A percentile compares a stretch with the other conserved stretches of the same genome.
phyloP scores from a whole-genome alignment of 192 early-diverging fungal species.

The Pilobolus umbonatus region DNA sequence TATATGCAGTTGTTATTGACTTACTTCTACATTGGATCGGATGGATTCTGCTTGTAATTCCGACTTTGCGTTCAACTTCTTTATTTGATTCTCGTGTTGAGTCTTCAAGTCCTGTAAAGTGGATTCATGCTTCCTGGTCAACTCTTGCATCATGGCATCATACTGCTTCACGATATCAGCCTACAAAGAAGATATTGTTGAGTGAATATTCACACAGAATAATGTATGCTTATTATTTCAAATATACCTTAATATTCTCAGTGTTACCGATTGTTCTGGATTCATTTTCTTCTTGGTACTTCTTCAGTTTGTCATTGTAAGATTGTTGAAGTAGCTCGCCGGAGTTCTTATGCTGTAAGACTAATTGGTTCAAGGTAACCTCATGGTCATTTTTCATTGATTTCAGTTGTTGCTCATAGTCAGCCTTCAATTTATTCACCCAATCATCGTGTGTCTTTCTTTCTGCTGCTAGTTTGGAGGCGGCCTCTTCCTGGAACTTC shows the following conservation, averaged over 20 bases:
- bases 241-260: not conserved
- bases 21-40: constrained; percentile 9
- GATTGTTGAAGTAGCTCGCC: not conserved
- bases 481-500: too few species aligned
- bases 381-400: not conserved
- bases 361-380: not conserved
- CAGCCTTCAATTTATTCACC: too few species aligned
- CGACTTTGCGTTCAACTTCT: not conserved
- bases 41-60: constrained; percentile 5
- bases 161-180: not conserved
- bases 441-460: not conserved
- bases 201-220: too few species aligned
- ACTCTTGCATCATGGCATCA: not conserved
- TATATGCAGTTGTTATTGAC: not conserved
- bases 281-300: not conserved
- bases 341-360: not conserved
- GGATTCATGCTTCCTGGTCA: constrained; percentile 9
- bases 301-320: not conserved
- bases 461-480: not conserved
- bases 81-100: not conserved
- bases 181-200: not conserved
- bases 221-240: too few species aligned
- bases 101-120: constrained; percentile 1
- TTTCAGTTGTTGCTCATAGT: not conserved
- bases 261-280: constrained; percentile 13